Percentiles rank a stretch among this genome's conserved stretches.
Conservation (phyloP, 495 filamentous ascomycete species). For the Aspergillus hancockii region DNA sequence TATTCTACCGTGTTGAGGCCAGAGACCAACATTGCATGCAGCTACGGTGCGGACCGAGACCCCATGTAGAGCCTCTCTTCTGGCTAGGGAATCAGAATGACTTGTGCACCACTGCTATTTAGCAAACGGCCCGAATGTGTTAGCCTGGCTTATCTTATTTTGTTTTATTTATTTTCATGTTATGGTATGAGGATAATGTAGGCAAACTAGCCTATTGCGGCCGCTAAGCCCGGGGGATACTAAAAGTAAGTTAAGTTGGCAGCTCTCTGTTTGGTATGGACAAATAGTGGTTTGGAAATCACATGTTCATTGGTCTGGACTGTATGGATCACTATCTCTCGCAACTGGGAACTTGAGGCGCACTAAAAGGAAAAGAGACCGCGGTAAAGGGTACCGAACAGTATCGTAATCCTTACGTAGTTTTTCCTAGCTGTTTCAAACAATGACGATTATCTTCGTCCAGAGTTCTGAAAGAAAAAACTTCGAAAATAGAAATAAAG, state of each 20-base stretch:
- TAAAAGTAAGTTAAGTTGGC: background rate
- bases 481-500: background rate
- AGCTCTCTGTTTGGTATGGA: no score
- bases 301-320: slow-evolving; percentile 1
- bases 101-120: background rate
- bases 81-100: background rate
- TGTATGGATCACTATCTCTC: background rate
- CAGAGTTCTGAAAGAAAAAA: background rate
- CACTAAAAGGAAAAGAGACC: background rate
- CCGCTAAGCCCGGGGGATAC: background rate
- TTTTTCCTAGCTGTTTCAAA: background rate
- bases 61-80: background rate
- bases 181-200: no score
- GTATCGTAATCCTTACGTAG: background rate
- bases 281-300: background rate
- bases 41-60: background rate
- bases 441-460: background rate
- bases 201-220: no score
- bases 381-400: background rate
- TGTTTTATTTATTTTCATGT: no score
- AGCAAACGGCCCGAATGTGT: background rate
- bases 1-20: background rate
- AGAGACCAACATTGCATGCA: background rate
- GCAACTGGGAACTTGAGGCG: background rate
- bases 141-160: background rate